phyloP scores from a whole-genome alignment of 2,329 filamentous ascomycete species.

The Ophiostoma populinum region DNA sequence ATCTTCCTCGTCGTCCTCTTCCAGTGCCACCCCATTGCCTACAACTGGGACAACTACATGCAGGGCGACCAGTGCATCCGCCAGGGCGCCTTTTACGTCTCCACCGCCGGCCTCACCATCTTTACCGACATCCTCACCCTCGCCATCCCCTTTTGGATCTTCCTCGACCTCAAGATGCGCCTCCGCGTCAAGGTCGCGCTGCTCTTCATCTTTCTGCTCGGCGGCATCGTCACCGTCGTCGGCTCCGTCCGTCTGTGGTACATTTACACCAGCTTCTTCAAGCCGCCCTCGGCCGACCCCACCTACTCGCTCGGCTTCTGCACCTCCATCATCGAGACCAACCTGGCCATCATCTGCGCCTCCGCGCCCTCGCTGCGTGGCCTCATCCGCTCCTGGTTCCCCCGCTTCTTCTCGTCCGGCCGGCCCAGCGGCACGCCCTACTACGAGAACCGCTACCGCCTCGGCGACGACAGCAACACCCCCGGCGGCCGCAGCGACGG shows the following conservation, averaged over 20 bases:
- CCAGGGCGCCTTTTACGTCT: slow-evolving; percentile 16
- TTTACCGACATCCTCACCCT: slow-evolving; percentile 25
- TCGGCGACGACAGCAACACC: not conserved
- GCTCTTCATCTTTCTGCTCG: slow-evolving; percentile 17
- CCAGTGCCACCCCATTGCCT: slow-evolving; percentile 24
- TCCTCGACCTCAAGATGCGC: slow-evolving; percentile 17
- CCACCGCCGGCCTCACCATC: slow-evolving; percentile 25
- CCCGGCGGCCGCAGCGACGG: slow-evolving; percentile 1
- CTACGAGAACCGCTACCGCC: slow-evolving; percentile 7
- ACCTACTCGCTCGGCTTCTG: slow-evolving; percentile 20
- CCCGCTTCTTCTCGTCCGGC: slow-evolving; percentile 11
- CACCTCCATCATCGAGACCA: slow-evolving; percentile 22
- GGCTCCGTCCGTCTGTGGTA: slow-evolving; percentile 19
- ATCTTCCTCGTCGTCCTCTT: slow-evolving; percentile 20
- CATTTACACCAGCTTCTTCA: slow-evolving; percentile 18
- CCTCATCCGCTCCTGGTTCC: slow-evolving; percentile 11
- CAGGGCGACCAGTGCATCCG: slow-evolving; percentile 21
- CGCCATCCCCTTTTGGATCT: slow-evolving; percentile 22
- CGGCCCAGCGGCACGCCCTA: slow-evolving; percentile 3
- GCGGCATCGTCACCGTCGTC: slow-evolving; percentile 19
- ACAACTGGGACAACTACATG: slow-evolving; percentile 26
- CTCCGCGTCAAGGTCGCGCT: slow-evolving; percentile 16
- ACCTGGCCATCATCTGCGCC: slow-evolving; percentile 24
- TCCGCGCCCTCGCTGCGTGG: slow-evolving; percentile 16
- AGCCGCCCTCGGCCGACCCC: slow-evolving; percentile 13